Percentiles rank a stretch among this genome's conserved stretches.
These are phyloP conservation scores for Clitocybe nebularis DNA, from an alignment of 1,284 basidiomycete species.

Conservation along the genomic window DNA sequence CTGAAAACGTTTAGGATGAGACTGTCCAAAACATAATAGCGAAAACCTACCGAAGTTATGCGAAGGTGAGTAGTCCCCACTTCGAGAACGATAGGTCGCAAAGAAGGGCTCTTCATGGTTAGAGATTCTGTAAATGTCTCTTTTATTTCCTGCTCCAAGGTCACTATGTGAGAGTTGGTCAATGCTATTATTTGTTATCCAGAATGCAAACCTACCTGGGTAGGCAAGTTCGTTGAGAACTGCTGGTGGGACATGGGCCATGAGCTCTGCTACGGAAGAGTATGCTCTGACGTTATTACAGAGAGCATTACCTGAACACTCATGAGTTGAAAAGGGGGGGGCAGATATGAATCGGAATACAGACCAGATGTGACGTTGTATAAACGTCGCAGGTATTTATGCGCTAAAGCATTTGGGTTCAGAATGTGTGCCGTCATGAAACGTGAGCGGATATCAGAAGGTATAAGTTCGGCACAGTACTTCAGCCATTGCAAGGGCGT, in stretches of 20 bases:
- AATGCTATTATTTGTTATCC: neutral
- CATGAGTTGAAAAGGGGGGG: conserved; percentile 8
- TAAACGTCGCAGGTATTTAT: conserved; percentile 71
- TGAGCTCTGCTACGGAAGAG: conserved; percentile 55
- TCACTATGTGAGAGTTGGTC: conserved; percentile 31
- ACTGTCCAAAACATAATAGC: neutral
- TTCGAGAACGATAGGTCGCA: conserved; percentile 42
- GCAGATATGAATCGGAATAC: neutral
- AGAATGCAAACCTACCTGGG: conserved; percentile 40
- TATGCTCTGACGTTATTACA: conserved; percentile 55
- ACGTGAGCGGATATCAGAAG: conserved; percentile 57
- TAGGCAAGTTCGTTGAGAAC: conserved; percentile 32
- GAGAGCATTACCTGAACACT: conserved; percentile 48
- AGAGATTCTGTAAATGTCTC: conserved; percentile 55
- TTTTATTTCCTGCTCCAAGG: conserved; percentile 53
- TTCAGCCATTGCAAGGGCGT: conserved; percentile 82
- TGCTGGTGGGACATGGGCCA: conserved; percentile 26
- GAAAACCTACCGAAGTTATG: conserved; percentile 4
- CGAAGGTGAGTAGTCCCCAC: conserved; percentile 3
- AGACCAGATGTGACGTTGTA: conserved; percentile 73
- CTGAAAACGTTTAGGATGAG: conserved; percentile 31
- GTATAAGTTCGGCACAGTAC: conserved; percentile 75
- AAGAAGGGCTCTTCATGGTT: conserved; percentile 51
- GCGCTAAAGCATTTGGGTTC: conserved; percentile 75
- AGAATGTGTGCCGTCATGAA: conserved; percentile 65